These are phyloP conservation scores for Panus rudis DNA, from an alignment of 768 basidiomycete species.

Conservation along the genomic window DNA sequence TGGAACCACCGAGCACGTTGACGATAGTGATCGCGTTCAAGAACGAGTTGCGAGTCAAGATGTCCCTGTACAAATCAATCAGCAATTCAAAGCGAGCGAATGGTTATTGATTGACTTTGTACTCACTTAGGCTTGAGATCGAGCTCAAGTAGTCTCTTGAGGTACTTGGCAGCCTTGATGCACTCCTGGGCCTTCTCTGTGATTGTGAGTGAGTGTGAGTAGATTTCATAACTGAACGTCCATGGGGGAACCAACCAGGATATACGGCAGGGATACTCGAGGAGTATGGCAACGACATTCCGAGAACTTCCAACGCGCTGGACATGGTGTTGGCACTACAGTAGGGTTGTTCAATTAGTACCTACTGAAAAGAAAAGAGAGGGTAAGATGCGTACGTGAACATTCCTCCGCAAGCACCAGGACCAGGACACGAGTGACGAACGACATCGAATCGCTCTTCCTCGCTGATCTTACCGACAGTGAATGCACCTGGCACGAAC, in stretches of 20 bases:
- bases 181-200: constrained; percentile 82
- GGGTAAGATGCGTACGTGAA: constrained; percentile 64
- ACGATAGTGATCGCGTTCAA: constrained; percentile 79
- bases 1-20: constrained; percentile 79
- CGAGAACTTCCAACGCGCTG: constrained; percentile 74
- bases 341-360: too few species aligned
- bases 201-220: background rate
- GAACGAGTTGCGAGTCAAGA: constrained; percentile 64
- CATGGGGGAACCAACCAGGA: constrained; percentile 36
- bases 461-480: constrained; percentile 70
- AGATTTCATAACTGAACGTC: background rate
- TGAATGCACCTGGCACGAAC: constrained; percentile 58
- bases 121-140: constrained; percentile 75
- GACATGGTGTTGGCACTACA: constrained; percentile 82
- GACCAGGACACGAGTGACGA: constrained; percentile 76
- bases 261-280: constrained; percentile 70
- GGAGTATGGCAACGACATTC: constrained; percentile 82
- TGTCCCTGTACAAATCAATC: constrained; percentile 45
- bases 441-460: constrained; percentile 82
- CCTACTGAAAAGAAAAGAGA: background rate
- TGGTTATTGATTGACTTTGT: background rate
- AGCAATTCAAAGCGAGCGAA: constrained; percentile 15
- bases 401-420: constrained; percentile 86
- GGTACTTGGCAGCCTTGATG: constrained; percentile 65
- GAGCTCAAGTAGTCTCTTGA: constrained; percentile 64